A percentile compares a stretch with the other conserved stretches of the same genome.
These are phyloP conservation scores for Albatrellus ellisii DNA, from an alignment of 768 basidiomycete species.

Conservation along the genomic window DNA sequence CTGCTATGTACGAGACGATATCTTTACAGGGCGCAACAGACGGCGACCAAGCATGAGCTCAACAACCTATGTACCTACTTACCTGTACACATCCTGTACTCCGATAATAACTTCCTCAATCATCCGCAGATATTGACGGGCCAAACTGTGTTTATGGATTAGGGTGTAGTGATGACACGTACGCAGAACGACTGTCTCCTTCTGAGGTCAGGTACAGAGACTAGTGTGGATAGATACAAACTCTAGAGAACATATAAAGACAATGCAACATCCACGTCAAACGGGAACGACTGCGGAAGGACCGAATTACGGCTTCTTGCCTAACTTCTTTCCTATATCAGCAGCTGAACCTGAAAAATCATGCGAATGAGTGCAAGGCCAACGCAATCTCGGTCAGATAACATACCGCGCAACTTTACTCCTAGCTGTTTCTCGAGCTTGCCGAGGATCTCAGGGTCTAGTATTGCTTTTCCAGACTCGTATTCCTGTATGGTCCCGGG, in stretches of 20 bases:
- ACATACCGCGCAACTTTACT: slow-evolving; percentile 80
- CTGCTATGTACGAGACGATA: background rate
- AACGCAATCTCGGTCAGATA: background rate
- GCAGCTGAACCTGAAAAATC: slow-evolving; percentile 29
- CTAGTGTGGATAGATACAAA: too few species aligned
- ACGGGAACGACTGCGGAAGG: too few species aligned
- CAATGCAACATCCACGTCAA: too few species aligned
- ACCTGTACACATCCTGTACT: background rate
- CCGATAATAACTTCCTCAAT: too few species aligned
- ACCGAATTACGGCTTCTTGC: slow-evolving; percentile 62
- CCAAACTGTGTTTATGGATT: too few species aligned
- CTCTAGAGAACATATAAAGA: too few species aligned
- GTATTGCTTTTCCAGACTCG: slow-evolving; percentile 78
- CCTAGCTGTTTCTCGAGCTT: slow-evolving; percentile 82
- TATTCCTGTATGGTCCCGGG: slow-evolving; percentile 81
- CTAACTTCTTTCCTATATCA: slow-evolving; percentile 82
- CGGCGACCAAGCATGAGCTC: slow-evolving; percentile 8
- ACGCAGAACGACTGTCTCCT: too few species aligned
- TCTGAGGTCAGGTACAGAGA: too few species aligned
- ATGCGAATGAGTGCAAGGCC: slow-evolving; percentile 1
- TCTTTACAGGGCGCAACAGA: slow-evolving; percentile 12
- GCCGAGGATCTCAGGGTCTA: slow-evolving; percentile 72
- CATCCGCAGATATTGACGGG: too few species aligned
- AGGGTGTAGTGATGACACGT: too few species aligned
- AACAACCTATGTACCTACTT: background rate